These are phyloP conservation scores for Sicyos edulis DNA, from an alignment of 306 rosid genomes.

Conservation along the genomic window DNA sequence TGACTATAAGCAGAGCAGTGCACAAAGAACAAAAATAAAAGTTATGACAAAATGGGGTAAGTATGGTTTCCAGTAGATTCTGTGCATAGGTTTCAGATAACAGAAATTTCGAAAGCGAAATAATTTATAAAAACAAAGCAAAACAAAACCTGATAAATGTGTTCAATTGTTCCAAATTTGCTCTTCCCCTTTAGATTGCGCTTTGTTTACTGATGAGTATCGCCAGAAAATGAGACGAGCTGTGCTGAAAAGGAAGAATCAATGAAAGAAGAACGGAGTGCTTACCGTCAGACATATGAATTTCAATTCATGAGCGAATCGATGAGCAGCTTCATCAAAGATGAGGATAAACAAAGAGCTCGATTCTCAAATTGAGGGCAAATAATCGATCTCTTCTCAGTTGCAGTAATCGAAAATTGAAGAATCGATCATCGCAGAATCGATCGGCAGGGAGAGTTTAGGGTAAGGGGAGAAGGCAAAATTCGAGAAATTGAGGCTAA, in stretches of 20 bases:
- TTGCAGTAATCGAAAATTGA: too few species aligned
- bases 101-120: neutral
- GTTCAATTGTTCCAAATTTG: constrained; percentile 11
- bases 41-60: neutral
- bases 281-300: constrained; percentile 11
- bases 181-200: constrained; percentile 8
- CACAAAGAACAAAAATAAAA: neutral
- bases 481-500: too few species aligned
- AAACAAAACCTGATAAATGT: constrained; percentile 11
- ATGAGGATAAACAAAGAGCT: neutral
- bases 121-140: too few species aligned
- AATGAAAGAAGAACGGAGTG: neutral
- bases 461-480: too few species aligned
- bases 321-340: neutral
- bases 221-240: neutral
- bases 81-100: neutral
- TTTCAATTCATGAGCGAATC: neutral
- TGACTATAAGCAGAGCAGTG: neutral
- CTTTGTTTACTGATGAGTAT: neutral
- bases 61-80: neutral
- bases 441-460: too few species aligned
- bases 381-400: too few species aligned
- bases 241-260: neutral
- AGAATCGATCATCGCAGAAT: too few species aligned
- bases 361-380: too few species aligned